Evolutionary conservation across 139 green algal species (phyloP), one percentile per base, ranked within the genome.

Genomic region (Chlamydomonas schloesseri): DNA sequence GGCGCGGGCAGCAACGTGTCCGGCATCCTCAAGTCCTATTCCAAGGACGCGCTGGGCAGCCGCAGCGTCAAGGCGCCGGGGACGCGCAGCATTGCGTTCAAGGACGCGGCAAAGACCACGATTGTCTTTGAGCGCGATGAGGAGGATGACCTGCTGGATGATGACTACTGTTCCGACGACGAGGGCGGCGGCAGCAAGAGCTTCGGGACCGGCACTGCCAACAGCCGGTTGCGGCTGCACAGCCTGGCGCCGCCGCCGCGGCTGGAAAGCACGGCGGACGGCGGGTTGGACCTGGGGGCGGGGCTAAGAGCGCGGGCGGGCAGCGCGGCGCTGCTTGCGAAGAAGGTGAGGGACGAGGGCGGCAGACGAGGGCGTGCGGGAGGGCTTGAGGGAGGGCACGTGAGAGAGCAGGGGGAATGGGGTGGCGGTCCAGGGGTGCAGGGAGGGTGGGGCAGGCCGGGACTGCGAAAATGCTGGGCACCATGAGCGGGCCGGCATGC

Each of bases 291-390:
- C 23, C 8, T 31, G 47, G 75, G 3, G 29, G 9, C 13, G 26
- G 24, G 50, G 42, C 65, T 79, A 0, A 79, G 57, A 34, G 42
- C 69, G 31, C 75, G 75, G 58, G 47, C 55, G 21, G 75, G 75
- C 34, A 82, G 75, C 36, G 33, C 42, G 60, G 58, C 76, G 57
- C 36, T 83, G 76, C 76, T 83, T 21, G 24, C 46, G 3, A 74
- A 55, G 21, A 84, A 74, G 78, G 46, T 67, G 67, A 5, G 42
- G 42, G 42, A n/a, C n/a, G n/a, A n/a, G n/a, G n/a, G n/a, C n/a
- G n/a, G n/a, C n/a, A n/a, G n/a, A n/a, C n/a, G n/a, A n/a, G n/a
- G n/a, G n/a, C n/a, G n/a, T n/a, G n/a, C n/a, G n/a, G n/a, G n/a
- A n/a, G n/a, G n/a, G n/a, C n/a, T n/a, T n/a, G n/a, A n/a, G n/a